Evolutionary conservation across 139 green algal species (phyloP), one percentile per base, ranked within the genome.

Genomic region (Volvox reticuliferus): DNA sequence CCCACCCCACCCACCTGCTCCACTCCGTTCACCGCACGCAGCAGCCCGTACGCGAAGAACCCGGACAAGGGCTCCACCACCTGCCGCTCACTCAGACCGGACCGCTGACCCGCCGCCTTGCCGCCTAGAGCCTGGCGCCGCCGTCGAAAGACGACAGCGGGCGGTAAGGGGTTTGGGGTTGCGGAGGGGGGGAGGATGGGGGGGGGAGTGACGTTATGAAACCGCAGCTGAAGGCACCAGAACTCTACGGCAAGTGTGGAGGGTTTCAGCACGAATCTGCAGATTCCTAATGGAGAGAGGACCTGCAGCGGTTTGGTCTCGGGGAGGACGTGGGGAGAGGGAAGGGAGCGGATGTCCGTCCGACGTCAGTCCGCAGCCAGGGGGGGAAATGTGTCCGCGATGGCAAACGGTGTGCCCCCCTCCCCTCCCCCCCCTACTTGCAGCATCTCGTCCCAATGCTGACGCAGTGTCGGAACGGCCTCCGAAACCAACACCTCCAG

Each of bases 1-100:
- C 65, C 65, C 65, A 5, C 65, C 65, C 65, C 65, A 5, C 89
- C 3, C 75, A 91, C 91, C 91, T 89, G 88, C 44, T 87, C 67
- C 55, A 93, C 85, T 0, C 86, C 92, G 1, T 18, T 9, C 28
- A 61, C 76, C 2, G 89, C 65, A 0, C 93, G 91, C 84, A 95
- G 77, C 80, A 93, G 76, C 20, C 93, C 93, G 63, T 94, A 94
- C 28, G 79, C 65, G 35, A 93, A 94, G 86, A 92, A 95, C 62
- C 86, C 33, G 12, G 81, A 36, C 67, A 95, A 71, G 24, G 91
- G 91, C 91, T 95, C 93, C 50, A 22, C 77, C 55, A 94, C 61
- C 75, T 86, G 76, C 76, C 44, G n/a, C 87, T 91, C 87, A 22
- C 61, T 86, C 28, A 91, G 76, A 12, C 6, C 33, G 62, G 24